These are phyloP conservation scores for Hanseniaspora nectarophila DNA, from an alignment of 805 yeast genomes.

Conservation along the genomic window DNA sequence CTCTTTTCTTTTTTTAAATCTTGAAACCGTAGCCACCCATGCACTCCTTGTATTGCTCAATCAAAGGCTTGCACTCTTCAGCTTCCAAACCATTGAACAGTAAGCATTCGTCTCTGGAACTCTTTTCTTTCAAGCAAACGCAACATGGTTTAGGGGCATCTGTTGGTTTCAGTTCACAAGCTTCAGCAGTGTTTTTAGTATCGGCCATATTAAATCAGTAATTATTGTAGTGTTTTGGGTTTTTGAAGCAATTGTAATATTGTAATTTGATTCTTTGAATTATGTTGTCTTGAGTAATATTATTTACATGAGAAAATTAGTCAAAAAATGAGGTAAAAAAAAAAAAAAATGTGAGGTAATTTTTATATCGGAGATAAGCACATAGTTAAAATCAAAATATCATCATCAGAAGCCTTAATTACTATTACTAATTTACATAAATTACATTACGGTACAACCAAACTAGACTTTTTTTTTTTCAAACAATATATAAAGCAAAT, in stretches of 20 bases:
- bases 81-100: conserved; percentile 66
- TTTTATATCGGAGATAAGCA: too few relatives aligned
- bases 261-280: too few relatives aligned
- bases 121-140: conserved; percentile 78
- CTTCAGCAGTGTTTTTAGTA: neutral
- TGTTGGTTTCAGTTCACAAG: conserved; percentile 5
- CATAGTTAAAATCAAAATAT: too few relatives aligned
- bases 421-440: too few relatives aligned
- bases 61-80: conserved; percentile 63
- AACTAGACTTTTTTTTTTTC: neutral
- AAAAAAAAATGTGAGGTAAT: too few relatives aligned
- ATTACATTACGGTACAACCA: too few relatives aligned
- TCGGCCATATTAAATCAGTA: neutral
- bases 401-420: too few relatives aligned
- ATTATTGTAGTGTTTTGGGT: neutral
- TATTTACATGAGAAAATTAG: too few relatives aligned
- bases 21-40: conserved; percentile 88
- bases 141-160: conserved; percentile 88
- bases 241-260: neutral
- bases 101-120: conserved; percentile 75
- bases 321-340: too few relatives aligned
- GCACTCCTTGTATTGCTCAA: conserved; percentile 65
- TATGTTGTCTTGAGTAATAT: too few relatives aligned
- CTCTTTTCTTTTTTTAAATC: conserved; percentile 21
- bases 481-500: neutral